Percentiles rank a stretch among this genome's conserved stretches.
phyloP scores from a whole-genome alignment of 2,329 filamentous ascomycete species.

The Calonectria leucothoes region DNA sequence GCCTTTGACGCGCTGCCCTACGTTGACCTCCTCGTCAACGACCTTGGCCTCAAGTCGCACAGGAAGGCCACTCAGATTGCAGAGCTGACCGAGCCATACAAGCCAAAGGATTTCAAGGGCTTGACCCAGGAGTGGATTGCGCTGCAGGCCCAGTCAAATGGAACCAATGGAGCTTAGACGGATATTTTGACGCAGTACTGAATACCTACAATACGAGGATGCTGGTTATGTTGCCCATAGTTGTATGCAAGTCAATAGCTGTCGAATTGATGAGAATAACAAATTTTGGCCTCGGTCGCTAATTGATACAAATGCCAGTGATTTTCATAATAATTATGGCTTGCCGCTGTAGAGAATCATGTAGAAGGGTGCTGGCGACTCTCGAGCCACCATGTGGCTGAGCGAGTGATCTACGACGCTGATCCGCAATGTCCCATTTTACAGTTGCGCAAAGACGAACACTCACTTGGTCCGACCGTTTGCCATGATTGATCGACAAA shows the following conservation, averaged over 20 bases:
- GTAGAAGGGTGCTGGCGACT: not conserved
- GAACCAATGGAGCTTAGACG: not conserved
- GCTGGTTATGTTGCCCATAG: not conserved
- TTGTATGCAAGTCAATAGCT: not conserved
- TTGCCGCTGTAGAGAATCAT: not conserved
- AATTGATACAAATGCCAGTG: not conserved
- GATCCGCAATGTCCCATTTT: not conserved
- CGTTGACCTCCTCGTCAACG: conserved; percentile 64
- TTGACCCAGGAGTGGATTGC: conserved; percentile 34
- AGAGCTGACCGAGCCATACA: conserved; percentile 23
- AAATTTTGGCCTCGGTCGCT: not conserved
- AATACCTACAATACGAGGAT: not conserved
- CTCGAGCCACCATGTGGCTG: not conserved
- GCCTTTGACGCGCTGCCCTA: conserved; percentile 80
- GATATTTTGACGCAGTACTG: not conserved
- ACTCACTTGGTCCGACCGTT: not conserved
- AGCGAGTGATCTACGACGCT: not conserved
- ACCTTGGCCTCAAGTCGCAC: conserved; percentile 66
- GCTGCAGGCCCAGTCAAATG: not conserved
- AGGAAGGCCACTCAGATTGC: conserved; percentile 10
- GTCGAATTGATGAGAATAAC: not conserved
- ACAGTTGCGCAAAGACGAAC: too few relatives aligned
- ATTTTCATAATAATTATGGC: not conserved
- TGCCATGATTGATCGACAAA: too few relatives aligned
- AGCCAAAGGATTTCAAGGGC: conserved; percentile 31